Evolutionary conservation across 78 protist genomes (phyloP).

Genomic region (Andalucia godoyi): DNA sequence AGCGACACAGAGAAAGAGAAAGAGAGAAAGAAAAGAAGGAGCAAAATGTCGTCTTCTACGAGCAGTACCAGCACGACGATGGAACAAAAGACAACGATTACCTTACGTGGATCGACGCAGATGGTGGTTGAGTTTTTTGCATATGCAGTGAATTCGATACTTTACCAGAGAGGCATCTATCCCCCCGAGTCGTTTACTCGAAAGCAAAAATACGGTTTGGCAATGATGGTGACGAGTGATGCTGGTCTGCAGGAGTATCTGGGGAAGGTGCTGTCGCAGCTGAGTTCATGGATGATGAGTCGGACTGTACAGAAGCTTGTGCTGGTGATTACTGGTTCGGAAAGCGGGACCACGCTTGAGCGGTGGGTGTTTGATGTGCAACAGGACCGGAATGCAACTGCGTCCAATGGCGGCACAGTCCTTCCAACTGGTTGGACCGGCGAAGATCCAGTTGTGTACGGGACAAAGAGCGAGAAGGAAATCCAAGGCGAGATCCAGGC

Average conservation of each 20-base stretch:
- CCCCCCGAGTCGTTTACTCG: conserved; percentile 82
- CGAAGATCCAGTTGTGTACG: neutral
- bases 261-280: conserved; percentile 60
- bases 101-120: conserved; percentile 83
- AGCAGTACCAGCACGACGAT: no score
- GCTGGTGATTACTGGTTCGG: conserved; percentile 65
- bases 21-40: no score
- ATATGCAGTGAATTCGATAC: conserved; percentile 27
- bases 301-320: conserved; percentile 85
- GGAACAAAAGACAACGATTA: conserved; percentile 43
- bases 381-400: conserved; percentile 29
- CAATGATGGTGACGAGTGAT: conserved; percentile 76
- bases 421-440: no score
- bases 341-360: conserved; percentile 68
- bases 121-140: conserved; percentile 91
- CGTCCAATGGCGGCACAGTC: no score
- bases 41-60: no score
- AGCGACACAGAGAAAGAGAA: no score
- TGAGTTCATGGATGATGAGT: conserved; percentile 71
- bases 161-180: conserved; percentile 92
- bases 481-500: conserved; percentile 87
- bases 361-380: conserved; percentile 95
- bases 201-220: conserved; percentile 78
- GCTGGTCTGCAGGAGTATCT: conserved; percentile 69
- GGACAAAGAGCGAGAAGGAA: conserved; percentile 50